Evolutionary conservation across 2,329 filamentous ascomycete genomes (phyloP).

Genomic region (Colletotrichum graminicola): DNA sequence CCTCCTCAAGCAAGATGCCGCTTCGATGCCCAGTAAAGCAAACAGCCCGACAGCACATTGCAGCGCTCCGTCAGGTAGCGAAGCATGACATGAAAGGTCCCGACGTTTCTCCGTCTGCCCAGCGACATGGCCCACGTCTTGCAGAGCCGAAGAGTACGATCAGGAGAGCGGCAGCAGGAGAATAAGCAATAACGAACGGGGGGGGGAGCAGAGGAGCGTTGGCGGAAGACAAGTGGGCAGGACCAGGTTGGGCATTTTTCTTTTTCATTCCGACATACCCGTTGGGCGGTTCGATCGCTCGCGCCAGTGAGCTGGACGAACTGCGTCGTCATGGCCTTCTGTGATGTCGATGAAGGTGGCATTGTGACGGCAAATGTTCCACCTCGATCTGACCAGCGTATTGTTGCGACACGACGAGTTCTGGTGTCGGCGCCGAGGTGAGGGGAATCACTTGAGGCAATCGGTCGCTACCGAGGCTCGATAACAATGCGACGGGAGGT

Average conservation of each 20-base stretch:
- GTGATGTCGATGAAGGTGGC: constrained; percentile 54
- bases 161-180: background rate
- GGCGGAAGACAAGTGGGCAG: background rate
- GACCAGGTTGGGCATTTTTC: constrained; percentile 1
- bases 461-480: constrained; percentile 10
- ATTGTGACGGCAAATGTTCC: constrained; percentile 45
- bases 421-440: background rate
- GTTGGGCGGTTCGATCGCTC: constrained; percentile 57
- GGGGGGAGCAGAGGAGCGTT: constrained; percentile 4
- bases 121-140: constrained; percentile 8
- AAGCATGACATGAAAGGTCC: constrained; percentile 15
- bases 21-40: constrained; percentile 20
- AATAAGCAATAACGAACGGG: background rate
- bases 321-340: constrained; percentile 56
- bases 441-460: constrained; percentile 36
- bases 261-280: constrained; percentile 53
- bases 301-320: constrained; percentile 60
- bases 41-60: background rate
- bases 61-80: constrained; percentile 18
- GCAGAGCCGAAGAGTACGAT: constrained; percentile 15
- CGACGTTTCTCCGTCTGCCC: constrained; percentile 27
- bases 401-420: constrained; percentile 1
- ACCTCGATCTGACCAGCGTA: constrained; percentile 10
- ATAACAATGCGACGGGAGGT: constrained; percentile 7
- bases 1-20: constrained; percentile 18